These are phyloP conservation scores for Verticillium zaregamsianum DNA, from an alignment of 2,329 filamentous ascomycete species.

Conservation along the genomic window DNA sequence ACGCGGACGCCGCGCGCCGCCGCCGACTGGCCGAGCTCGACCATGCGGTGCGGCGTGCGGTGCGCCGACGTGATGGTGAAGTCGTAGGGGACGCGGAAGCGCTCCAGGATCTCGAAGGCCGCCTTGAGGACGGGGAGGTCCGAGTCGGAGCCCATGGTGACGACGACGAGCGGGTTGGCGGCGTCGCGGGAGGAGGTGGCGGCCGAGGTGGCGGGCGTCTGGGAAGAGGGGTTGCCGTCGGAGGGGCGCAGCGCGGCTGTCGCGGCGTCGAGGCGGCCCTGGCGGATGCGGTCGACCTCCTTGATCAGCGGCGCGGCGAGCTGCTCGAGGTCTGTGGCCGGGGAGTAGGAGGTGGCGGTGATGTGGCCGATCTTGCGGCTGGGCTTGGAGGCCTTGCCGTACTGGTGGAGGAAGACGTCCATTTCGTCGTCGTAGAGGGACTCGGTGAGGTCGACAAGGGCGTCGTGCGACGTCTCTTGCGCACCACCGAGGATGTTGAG, in stretches of 20 bases:
- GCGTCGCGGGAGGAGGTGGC: slow-evolving; percentile 19
- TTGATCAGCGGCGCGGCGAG: slow-evolving; percentile 66
- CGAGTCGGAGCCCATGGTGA: slow-evolving; percentile 83
- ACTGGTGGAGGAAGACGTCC: slow-evolving; percentile 70
- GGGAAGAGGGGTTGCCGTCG: slow-evolving; percentile 9
- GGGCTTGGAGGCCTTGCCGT: slow-evolving; percentile 84
- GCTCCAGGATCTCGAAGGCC: slow-evolving; percentile 61
- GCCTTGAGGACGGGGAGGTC: slow-evolving; percentile 65
- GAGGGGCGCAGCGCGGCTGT: slow-evolving; percentile 31
- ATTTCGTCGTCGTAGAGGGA: slow-evolving; percentile 37
- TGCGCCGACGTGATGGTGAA: slow-evolving; percentile 77
- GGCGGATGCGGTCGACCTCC: slow-evolving; percentile 54
- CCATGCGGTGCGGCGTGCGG: slow-evolving; percentile 68
- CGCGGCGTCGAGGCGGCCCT: slow-evolving; percentile 44
- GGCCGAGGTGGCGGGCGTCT: background rate
- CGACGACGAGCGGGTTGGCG: slow-evolving; percentile 58
- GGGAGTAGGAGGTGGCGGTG: slow-evolving; percentile 68
- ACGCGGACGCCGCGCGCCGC: slow-evolving; percentile 64
- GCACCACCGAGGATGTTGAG: slow-evolving; percentile 74
- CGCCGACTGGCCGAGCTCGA: slow-evolving; percentile 59
- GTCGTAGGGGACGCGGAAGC: slow-evolving; percentile 70
- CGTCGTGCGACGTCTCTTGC: slow-evolving; percentile 56
- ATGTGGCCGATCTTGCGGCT: slow-evolving; percentile 95
- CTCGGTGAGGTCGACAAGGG: slow-evolving; percentile 42
- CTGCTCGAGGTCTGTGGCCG: slow-evolving; percentile 57